Evolutionary conservation across 2,329 filamentous ascomycete species (phyloP).

Genomic region (Epichloe glyceriae): DNA sequence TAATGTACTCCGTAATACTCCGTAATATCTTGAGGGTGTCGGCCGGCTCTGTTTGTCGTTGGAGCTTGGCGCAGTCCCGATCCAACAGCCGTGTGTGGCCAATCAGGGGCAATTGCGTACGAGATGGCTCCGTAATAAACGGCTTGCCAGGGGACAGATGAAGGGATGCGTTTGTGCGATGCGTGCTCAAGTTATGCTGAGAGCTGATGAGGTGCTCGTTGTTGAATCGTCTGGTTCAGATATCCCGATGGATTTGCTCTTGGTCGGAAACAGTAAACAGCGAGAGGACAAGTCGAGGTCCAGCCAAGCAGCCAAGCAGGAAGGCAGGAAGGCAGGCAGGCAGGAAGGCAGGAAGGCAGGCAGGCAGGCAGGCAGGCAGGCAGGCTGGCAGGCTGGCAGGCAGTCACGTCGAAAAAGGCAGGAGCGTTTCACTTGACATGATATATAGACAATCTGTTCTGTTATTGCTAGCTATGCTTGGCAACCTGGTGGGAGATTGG

Average conservation of each 20-base stretch:
- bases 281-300: too few species aligned
- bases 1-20: not conserved
- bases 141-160: too few species aligned
- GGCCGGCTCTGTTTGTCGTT: not conserved
- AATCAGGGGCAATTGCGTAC: not conserved
- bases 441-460: not conserved
- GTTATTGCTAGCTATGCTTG: not conserved
- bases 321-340: not conserved
- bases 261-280: too few species aligned
- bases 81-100: not conserved
- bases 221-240: too few species aligned
- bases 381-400: too few species aligned
- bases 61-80: not conserved
- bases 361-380: not conserved
- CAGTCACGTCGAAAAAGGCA: not conserved
- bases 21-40: not conserved
- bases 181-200: not conserved
- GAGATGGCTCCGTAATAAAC: not conserved
- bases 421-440: slow-evolving; percentile 1
- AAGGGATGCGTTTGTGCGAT: not conserved
- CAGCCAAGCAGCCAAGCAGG: too few species aligned
- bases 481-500: too few species aligned
- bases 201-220: too few species aligned
- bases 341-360: not conserved
- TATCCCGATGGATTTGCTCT: too few species aligned